Percentiles rank a stretch among this genome's conserved stretches.
phyloP scores from a whole-genome alignment of 306 rosid species.

The Quercus variabilis region DNA sequence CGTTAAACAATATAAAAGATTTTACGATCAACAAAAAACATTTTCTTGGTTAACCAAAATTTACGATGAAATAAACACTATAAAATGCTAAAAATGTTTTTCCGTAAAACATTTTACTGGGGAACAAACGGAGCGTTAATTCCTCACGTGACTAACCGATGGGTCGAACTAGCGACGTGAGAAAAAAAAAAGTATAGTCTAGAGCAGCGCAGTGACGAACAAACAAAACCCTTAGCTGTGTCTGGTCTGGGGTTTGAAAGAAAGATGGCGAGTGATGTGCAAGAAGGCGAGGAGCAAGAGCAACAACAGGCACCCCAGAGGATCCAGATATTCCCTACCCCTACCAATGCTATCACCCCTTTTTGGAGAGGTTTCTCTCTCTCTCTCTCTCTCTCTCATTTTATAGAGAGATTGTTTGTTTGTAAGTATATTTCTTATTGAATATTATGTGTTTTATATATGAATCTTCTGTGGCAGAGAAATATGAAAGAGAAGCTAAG shows the following conservation, averaged over 20 bases:
- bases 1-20: too few relatives aligned
- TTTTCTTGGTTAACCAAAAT: too few relatives aligned
- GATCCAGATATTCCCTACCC: constrained; percentile 70
- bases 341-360: constrained; percentile 54
- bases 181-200: background rate
- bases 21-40: too few relatives aligned
- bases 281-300: constrained; percentile 17
- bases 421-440: background rate
- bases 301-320: constrained; percentile 41
- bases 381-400: background rate
- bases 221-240: background rate
- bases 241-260: background rate
- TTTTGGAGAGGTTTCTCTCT: constrained; percentile 79
- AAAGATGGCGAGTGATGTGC: constrained; percentile 46
- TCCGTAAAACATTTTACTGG: too few relatives aligned
- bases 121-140: too few relatives aligned
- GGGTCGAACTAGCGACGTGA: background rate
- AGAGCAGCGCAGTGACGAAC: too few relatives aligned
- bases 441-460: background rate
- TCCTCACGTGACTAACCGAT: background rate
- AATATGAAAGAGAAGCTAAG: constrained; percentile 87
- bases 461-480: constrained; percentile 39
- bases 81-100: too few relatives aligned
- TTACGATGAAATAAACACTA: too few relatives aligned
- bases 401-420: too few relatives aligned